Evolutionary conservation across 345 rosid genomes (phyloP).

Genomic region (Hirschfeldia incana): DNA sequence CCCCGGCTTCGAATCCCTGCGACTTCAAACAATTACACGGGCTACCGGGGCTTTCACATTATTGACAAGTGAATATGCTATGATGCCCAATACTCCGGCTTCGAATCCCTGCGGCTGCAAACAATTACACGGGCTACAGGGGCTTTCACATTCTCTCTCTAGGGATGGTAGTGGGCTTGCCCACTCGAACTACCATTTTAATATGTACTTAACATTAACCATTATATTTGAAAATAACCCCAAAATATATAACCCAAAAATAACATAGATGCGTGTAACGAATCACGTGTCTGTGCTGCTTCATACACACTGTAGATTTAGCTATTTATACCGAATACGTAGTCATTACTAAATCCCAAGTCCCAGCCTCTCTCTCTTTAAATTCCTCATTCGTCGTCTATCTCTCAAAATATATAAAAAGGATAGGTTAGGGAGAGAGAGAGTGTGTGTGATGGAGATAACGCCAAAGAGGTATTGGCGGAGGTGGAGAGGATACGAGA

Average conservation of each 20-base stretch:
- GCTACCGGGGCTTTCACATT: too few species aligned
- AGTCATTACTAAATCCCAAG: slow-evolving; percentile 18
- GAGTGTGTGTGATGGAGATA: slow-evolving; percentile 24
- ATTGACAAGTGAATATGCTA: too few species aligned
- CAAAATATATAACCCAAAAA: not conserved
- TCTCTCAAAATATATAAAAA: not conserved
- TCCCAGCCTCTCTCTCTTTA: not conserved
- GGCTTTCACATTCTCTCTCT: too few species aligned
- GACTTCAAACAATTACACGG: too few species aligned
- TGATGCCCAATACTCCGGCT: too few species aligned
- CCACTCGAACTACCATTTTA: too few species aligned
- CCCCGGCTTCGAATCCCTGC: too few species aligned
- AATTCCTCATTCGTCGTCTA: not conserved
- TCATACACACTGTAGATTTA: not conserved
- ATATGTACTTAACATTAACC: not conserved
- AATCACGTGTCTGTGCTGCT: slow-evolving; percentile 27
- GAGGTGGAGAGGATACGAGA: slow-evolving; percentile 52
- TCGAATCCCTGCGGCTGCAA: too few species aligned
- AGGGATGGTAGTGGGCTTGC: too few species aligned
- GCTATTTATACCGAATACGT: not conserved
- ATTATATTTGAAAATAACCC: not conserved
- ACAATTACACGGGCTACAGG: too few species aligned
- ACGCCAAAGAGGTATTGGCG: slow-evolving; percentile 46
- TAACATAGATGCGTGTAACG: slow-evolving; percentile 17
- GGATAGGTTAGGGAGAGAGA: not conserved